These are phyloP conservation scores for Fusarium pilosicola DNA, from an alignment of 2,329 filamentous ascomycete species.

Conservation along the genomic window DNA sequence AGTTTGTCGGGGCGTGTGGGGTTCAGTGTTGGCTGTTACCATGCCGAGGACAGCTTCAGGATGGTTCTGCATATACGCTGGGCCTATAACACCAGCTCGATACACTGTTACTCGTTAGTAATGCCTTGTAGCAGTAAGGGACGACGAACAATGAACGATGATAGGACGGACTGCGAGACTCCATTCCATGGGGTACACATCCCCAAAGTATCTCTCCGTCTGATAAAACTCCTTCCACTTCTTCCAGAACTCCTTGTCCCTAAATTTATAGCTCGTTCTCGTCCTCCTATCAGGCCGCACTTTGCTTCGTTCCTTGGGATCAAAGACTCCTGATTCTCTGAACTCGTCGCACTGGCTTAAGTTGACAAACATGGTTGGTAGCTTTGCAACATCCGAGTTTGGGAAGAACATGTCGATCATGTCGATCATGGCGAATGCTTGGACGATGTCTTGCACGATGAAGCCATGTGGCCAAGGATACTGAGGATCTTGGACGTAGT, in stretches of 20 bases:
- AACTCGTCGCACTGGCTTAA: constrained; percentile 29
- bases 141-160: constrained; percentile 34
- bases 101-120: constrained; percentile 39
- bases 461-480: constrained; percentile 43
- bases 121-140: not conserved
- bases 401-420: constrained; percentile 48
- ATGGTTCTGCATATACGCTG: constrained; percentile 36
- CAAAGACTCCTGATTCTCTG: constrained; percentile 33
- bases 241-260: constrained; percentile 35
- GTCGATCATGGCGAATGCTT: constrained; percentile 37
- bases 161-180: constrained; percentile 42
- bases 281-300: constrained; percentile 35
- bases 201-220: constrained; percentile 20
- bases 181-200: constrained; percentile 44
- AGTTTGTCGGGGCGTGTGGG: constrained; percentile 41
- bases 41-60: constrained; percentile 32
- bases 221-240: constrained; percentile 37
- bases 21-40: constrained; percentile 36
- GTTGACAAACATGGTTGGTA: constrained; percentile 33
- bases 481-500: constrained; percentile 24
- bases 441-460: constrained; percentile 40
- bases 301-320: constrained; percentile 33
- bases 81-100: constrained; percentile 37
- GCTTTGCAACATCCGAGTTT: not conserved
- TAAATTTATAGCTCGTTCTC: constrained; percentile 41